Evolutionary conservation across 129 eudicot genomes (phyloP), one percentile per base, ranked within the genome.

Genomic region (Flaveria sonorensis): DNA sequence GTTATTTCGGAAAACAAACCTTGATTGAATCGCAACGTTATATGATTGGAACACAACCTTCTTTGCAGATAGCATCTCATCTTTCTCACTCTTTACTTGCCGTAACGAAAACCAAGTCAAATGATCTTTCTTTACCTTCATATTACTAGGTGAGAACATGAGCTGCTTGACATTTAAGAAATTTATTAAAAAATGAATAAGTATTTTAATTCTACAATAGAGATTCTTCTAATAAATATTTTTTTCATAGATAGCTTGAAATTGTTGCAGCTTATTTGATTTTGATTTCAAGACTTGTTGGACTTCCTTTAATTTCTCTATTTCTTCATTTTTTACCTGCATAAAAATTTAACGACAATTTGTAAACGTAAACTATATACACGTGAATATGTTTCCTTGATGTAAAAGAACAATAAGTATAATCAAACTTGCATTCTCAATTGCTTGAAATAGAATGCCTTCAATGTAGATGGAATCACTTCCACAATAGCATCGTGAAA

Each of bases 381-480:
- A n/a, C 10, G 20, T 7, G 24, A 55, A 6, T n/a, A 1, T 7
- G 24, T 7, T 19, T 57, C 6, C 36, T 52, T n/a, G 15, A 16
- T 52, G 4, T 52, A 16, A 52, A 52, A 52, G 18, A 52, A n/a
- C 21, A 53, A n/a, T 52, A 52, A 10, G 10, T 16, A 47, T 10
- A 52, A 18, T 68, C 3, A 20, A 23, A 68, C 72, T 19, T 68
- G 32, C 73, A 43, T 45, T 45, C 36, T 68, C 12, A 43, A 19
- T 43, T 16, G 74, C 74, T 14, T 28, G 60, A 47, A 46, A 70
- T 3, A 13, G 59, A 45, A 70, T 46, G 60, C 74, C 74, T 70
- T 70, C 74, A 10, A 70, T 26, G 52, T 70, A 70, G 74, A 70
- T 15, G 20, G 60, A 15, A 16, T 21, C 32, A 24, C 23, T 23